These are phyloP conservation scores for Penicillium simplicissimum DNA, from an alignment of 495 filamentous ascomycete genomes.

Conservation along the genomic window DNA sequence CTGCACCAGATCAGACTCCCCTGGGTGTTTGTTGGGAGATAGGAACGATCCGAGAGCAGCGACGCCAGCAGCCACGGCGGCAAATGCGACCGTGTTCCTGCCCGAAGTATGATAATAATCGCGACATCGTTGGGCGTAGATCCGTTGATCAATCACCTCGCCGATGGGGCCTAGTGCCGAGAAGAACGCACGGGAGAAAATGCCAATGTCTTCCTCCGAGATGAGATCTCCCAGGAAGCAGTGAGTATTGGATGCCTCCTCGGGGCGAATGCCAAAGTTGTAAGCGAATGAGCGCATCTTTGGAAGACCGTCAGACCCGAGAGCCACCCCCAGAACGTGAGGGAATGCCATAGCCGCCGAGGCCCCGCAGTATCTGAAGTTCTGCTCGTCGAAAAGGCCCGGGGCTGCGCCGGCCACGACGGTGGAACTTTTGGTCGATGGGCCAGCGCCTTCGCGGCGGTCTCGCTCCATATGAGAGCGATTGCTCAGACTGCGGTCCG, in stretches of 20 bases:
- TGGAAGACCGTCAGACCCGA: not conserved
- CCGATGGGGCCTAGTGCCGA: not conserved
- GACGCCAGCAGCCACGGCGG: not conserved
- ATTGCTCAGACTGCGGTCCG: not conserved
- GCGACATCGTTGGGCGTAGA: not conserved
- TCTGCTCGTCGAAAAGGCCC: not conserved
- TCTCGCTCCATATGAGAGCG: not conserved
- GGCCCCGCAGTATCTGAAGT: not conserved
- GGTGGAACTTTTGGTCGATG: not conserved
- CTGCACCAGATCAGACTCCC: not conserved
- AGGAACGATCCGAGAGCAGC: not conserved
- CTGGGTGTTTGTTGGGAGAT: not conserved
- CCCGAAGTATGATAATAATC: not conserved
- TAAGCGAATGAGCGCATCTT: not conserved
- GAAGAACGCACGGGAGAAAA: not conserved
- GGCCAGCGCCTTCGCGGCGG: not conserved
- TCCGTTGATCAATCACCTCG: not conserved
- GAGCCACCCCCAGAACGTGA: not conserved
- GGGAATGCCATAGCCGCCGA: not conserved
- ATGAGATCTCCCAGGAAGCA: not conserved
- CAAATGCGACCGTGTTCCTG: not conserved
- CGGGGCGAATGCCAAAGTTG: not conserved
- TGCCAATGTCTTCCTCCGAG: not conserved
- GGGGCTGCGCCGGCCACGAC: not conserved
- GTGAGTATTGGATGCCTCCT: not conserved